These are phyloP conservation scores for Sarcodon sp. DNA, from an alignment of 768 basidiomycete genomes.

Conservation along the genomic window DNA sequence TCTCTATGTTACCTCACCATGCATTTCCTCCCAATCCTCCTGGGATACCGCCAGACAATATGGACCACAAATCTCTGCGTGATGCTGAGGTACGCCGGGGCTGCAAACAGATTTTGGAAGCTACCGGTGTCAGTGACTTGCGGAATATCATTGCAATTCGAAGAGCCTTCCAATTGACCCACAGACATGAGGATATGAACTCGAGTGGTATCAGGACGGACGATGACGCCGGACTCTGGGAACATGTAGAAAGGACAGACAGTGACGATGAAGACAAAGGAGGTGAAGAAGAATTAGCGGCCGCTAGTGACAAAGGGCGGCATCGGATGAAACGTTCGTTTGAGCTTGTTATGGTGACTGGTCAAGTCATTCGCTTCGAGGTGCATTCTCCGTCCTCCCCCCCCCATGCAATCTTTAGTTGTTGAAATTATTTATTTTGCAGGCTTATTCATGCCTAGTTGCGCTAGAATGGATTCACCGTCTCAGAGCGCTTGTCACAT, in stretches of 20 bases:
- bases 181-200: conserved; percentile 13
- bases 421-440: background rate
- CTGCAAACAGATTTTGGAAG: conserved; percentile 44
- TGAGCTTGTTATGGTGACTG: conserved; percentile 60
- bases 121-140: conserved; percentile 63
- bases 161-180: conserved; percentile 40
- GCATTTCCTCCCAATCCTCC: conserved; percentile 66
- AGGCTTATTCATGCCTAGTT: conserved; percentile 54
- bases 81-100: conserved; percentile 51
- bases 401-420: background rate
- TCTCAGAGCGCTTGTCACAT: conserved; percentile 53
- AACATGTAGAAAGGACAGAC: conserved; percentile 23
- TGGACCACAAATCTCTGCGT: conserved; percentile 22
- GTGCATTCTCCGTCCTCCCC: conserved; percentile 24
- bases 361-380: conserved; percentile 66
- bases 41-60: conserved; percentile 25
- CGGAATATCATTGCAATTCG: conserved; percentile 52
- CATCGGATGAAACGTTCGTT: conserved; percentile 59
- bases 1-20: conserved; percentile 34
- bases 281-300: conserved; percentile 40
- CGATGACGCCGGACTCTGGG: conserved; percentile 20
- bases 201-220: conserved; percentile 6
- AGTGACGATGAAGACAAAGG: conserved; percentile 56
- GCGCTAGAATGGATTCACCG: conserved; percentile 81
- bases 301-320: conserved; percentile 25